phyloP scores from a whole-genome alignment of 768 basidiomycete species.

The Leccinum ochraceum region DNA sequence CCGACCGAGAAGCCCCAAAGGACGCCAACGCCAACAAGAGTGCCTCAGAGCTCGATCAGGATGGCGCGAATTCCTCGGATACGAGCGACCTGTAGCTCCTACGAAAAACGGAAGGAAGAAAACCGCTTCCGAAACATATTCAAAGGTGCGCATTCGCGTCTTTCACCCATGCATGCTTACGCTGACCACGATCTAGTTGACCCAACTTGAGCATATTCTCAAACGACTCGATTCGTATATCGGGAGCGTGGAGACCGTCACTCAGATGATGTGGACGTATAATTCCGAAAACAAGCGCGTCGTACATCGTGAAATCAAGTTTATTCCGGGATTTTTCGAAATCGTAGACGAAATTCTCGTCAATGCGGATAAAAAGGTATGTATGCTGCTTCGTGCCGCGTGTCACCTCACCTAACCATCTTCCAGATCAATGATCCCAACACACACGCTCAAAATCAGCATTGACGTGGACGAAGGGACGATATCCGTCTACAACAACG shows the following conservation, averaged over 20 bases:
- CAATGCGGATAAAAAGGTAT: constrained; percentile 98
- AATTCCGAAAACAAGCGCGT: constrained; percentile 84
- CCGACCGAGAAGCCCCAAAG: constrained; percentile 37
- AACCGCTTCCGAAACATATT: constrained; percentile 40
- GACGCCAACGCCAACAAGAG: constrained; percentile 60
- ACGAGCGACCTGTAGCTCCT: constrained; percentile 25
- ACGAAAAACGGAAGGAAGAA: constrained; percentile 64
- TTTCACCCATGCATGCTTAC: not conserved
- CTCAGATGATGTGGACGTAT: constrained; percentile 91
- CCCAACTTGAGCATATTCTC: constrained; percentile 93
- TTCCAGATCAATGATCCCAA: constrained; percentile 82
- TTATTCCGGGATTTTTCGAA: constrained; percentile 98
- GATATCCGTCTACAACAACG: constrained; percentile 96
- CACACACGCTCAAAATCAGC: constrained; percentile 87
- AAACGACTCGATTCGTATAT: constrained; percentile 95
- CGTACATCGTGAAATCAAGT: constrained; percentile 79
- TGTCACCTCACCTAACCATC: not conserved
- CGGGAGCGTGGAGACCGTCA: constrained; percentile 89
- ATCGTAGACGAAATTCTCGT: constrained; percentile 99
- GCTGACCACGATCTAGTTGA: constrained; percentile 55
- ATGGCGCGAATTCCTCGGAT: constrained; percentile 39
- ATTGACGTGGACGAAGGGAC: constrained; percentile 88
- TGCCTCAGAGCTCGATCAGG: constrained; percentile 42
- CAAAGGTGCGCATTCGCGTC: constrained; percentile 57
- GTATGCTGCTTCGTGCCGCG: constrained; percentile 15